phyloP scores from a whole-genome alignment of 108 stramenopile species.

The Chaetoceros tenuissimus region DNA sequence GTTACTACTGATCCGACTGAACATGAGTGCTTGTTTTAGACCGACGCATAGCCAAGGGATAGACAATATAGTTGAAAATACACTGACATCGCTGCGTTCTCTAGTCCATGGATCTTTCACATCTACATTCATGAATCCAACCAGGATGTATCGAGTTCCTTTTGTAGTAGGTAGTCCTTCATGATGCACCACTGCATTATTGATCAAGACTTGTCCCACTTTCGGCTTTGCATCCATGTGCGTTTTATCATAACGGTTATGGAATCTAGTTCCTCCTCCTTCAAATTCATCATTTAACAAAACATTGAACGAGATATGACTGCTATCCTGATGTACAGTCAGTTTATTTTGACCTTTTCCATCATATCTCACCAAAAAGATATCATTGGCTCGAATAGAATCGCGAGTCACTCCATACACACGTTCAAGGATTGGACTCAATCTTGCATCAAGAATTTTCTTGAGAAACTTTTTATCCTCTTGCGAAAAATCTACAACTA shows the following conservation, averaged over 20 bases:
- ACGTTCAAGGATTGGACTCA: slow-evolving; percentile 43
- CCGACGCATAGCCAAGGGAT: slow-evolving; percentile 34
- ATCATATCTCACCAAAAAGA: slow-evolving; percentile 55
- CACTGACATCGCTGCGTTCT: slow-evolving; percentile 22
- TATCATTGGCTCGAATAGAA: slow-evolving; percentile 54
- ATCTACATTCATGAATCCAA: slow-evolving; percentile 54
- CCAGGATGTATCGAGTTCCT: slow-evolving; percentile 53
- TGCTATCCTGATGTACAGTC: slow-evolving; percentile 38
- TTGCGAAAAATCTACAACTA: slow-evolving; percentile 48
- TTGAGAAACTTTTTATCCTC: slow-evolving; percentile 31
- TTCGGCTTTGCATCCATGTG: slow-evolving; percentile 37
- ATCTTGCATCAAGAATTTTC: slow-evolving; percentile 36
- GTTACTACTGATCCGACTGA: slow-evolving; percentile 3
- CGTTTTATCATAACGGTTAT: slow-evolving; percentile 6
- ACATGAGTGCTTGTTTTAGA: slow-evolving; percentile 26
- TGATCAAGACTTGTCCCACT: slow-evolving; percentile 33
- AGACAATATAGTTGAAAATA: slow-evolving; percentile 45
- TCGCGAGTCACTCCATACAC: slow-evolving; percentile 30
- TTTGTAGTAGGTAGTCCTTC: slow-evolving; percentile 45
- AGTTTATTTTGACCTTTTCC: slow-evolving; percentile 26
- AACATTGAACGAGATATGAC: slow-evolving; percentile 44
- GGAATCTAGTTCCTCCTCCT: slow-evolving; percentile 57
- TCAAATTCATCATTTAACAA: slow-evolving; percentile 58
- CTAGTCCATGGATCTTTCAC: slow-evolving; percentile 38
- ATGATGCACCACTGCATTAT: slow-evolving; percentile 34